Percentiles rank a stretch among this genome's conserved stretches.
phyloP scores from a whole-genome alignment of 441 rosid species.

The Heliophila coronopifolia region DNA sequence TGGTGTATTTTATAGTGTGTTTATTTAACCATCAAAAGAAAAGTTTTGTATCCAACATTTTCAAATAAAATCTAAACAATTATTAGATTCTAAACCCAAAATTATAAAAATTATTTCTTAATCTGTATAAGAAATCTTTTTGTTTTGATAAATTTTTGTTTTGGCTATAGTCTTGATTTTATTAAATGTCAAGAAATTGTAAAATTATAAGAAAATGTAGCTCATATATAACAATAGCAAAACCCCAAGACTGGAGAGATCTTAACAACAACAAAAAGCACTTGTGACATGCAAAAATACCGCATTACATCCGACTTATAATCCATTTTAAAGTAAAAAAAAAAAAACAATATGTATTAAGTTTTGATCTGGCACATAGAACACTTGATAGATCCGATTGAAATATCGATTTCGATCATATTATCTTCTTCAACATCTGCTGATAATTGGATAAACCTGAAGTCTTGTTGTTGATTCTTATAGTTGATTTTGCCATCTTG shows the following conservation, averaged over 20 bases:
- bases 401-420: slow-evolving; percentile 82
- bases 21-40: too few relatives aligned
- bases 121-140: too few relatives aligned
- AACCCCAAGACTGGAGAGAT: slow-evolving; percentile 13
- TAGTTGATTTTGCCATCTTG: not conserved
- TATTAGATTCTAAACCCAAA: too few relatives aligned
- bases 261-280: not conserved
- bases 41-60: too few relatives aligned
- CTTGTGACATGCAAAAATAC: slow-evolving; percentile 12
- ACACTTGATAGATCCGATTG: slow-evolving; percentile 77
- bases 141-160: too few relatives aligned
- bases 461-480: slow-evolving; percentile 33
- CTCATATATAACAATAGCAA: slow-evolving; percentile 8
- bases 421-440: slow-evolving; percentile 76
- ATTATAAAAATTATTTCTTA: too few relatives aligned
- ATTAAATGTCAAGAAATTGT: not conserved
- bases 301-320: not conserved
- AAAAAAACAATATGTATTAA: slow-evolving; percentile 14
- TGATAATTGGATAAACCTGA: slow-evolving; percentile 43
- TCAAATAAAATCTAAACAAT: too few relatives aligned
- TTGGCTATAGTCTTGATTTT: too few relatives aligned
- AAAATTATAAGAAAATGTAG: not conserved
- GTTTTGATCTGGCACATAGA: slow-evolving; percentile 68
- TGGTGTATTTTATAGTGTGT: too few relatives aligned
- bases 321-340: not conserved